Conservation (phyloP, 2,329 filamentous ascomycete genomes). For the Dendrostoma leiphaemia region DNA sequence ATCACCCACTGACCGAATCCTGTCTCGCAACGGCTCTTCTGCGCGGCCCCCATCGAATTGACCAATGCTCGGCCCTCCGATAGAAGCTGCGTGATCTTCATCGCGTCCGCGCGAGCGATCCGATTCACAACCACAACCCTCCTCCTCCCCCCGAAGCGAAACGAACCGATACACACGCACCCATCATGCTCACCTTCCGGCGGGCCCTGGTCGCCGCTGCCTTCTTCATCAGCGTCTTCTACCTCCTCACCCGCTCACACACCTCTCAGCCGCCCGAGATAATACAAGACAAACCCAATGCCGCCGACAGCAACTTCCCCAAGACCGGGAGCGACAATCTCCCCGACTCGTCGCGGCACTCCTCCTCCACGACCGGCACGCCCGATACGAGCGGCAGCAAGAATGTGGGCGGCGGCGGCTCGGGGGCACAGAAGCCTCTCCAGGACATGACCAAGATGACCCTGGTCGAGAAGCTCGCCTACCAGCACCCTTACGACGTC, state of each 20-base stretch:
- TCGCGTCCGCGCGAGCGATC: neutral
- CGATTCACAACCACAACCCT: neutral
- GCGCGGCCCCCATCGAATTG: neutral
- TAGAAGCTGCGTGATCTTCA: neutral
- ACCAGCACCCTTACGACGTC: constrained; percentile 91
- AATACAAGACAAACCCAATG: constrained; percentile 32
- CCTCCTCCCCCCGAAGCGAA: too few relatives aligned
- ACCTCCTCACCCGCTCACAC: constrained; percentile 65
- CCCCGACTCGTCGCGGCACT: constrained; percentile 22
- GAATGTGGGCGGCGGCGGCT: neutral
- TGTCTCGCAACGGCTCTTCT: too few relatives aligned
- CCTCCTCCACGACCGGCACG: constrained; percentile 21
- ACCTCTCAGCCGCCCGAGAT: constrained; percentile 27
- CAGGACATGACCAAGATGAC: constrained; percentile 71
- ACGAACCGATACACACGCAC: too few relatives aligned
- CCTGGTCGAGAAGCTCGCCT: constrained; percentile 77
- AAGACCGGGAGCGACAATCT: too few relatives aligned
- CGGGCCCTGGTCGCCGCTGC: constrained; percentile 71
- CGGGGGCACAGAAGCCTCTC: constrained; percentile 55
- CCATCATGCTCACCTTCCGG: constrained; percentile 73
- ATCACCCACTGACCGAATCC: too few relatives aligned
- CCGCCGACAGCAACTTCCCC: too few relatives aligned
- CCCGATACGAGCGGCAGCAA: constrained; percentile 3
- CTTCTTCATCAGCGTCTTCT: constrained; percentile 66
- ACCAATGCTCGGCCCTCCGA: neutral